Evolutionary conservation across 1,139 yeast species (phyloP), one percentile per base, ranked within the genome.

Genomic region (Meyerozyma carpophila): DNA sequence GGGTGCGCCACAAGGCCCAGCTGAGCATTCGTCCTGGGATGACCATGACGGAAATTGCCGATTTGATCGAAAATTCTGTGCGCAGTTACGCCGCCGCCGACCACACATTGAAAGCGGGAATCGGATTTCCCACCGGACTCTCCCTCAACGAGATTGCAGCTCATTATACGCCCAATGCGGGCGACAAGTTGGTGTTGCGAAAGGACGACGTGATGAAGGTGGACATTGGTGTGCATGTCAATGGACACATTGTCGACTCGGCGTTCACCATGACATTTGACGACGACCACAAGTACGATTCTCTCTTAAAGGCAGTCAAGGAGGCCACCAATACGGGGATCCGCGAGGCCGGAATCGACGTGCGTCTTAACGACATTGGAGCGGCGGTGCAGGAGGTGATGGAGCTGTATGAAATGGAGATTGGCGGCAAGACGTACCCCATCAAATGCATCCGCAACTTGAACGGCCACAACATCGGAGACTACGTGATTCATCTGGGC

Each of bases 121-220:
- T 91, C 56, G 99, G 98, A 2, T 93, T 93, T 74, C 99, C 99
- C 38, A 90, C 98, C 9, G 99, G 99, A 44, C 77, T 94, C 42
- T 88, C 96, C 1, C 68, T 91, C 51, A 94, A 93, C 66, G 88
- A 91, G 60, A 85, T 90, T 55, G 99, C 99, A 27, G 98, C 98
- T 0, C 99, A 94, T 63, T 93, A 90, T 65, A 91, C 98, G 0
- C 99, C 99, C 16, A 93, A 93, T 65, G 84, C 95, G 14, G 96
- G 96, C 16, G 98, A 94, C 64, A 88, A 82, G 56, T 77, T 86
- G 8, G 85, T 85, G 1, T 71, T 93, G 53, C 73, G 77, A 46
- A 81, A 88, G 56, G 95, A 87, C 50, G 98, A 93, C 65, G 96
- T 93, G 41, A 82, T 93, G 90, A 94, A 94, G 69, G 95, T 93